Base-by-base conservation (phyloP, 2,329 filamentous ascomycete genomes). In the Cladosporium halotolerans region DNA sequence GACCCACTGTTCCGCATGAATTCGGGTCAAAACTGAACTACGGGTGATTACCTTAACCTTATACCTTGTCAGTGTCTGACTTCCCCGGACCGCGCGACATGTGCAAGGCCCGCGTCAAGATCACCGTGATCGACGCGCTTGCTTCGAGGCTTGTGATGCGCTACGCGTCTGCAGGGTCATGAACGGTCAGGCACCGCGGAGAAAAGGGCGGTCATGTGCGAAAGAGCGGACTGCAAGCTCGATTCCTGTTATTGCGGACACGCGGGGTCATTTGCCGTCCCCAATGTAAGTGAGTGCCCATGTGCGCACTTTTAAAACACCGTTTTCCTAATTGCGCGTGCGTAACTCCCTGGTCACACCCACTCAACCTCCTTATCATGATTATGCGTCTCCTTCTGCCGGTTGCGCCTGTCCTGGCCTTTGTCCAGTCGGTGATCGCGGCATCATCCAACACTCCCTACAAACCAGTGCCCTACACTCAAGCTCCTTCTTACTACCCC, bases 401-500 rank as follows among this genome's bases (percentile, higher is more conserved):
- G 16, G 13, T 51, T 2, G 10, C 40, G 32, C 48, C 48, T n/a
- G 40, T 44, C 32, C 40, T 51, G 32, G 40, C 47, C 9, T 42
- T 16, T 7, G 11, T 51, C 13, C 40, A 38, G 19, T 13, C 48
- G 9, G 48, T 51, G 10, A 18, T 51, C 33, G 43, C 32, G 11
- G 39, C 28, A 5, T 5, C 23, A 28, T 14, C 8, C 11, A 16
- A 18, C 8, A 34, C 14, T 19, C 18, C 11, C 19, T 51, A 51
- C 14, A 19, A 31, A 7, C 50, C 50, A 33, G 50, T 53, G 6
- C 32, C 50, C n/a, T 46, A 53, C 50, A 14, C 32, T 10, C 13
- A 53, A 23, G 50, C 50, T 14, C 50, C 50, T 18, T 36, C 50
- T 7, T 53, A 53, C 34, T 53, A 53, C 19, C 50, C 50, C 11